Evolutionary conservation across 768 basidiomycete species (phyloP), one percentile per base, ranked within the genome.

Genomic region (Lyophyllum decastes): DNA sequence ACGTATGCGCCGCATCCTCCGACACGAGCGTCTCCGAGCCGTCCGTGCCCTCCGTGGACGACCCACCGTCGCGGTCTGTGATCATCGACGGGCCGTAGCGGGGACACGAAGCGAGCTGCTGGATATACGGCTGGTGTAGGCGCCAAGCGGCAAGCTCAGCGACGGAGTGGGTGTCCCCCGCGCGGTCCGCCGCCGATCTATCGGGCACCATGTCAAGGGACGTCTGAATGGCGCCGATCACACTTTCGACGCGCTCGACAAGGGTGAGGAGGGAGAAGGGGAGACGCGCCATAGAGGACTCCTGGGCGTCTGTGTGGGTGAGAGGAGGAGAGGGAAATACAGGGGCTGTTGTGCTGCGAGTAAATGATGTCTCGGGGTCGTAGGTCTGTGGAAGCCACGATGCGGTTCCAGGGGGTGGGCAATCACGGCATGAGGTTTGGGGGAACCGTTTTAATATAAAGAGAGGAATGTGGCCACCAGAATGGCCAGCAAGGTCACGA

Each of bases 361-460:
- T 11, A 48, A n/a, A n/a, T n/a, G 35, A 6, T 30, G 30, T 51
- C 22, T 40, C 19, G n/a, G 17, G 40, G 40, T 41, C 2, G n/a
- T 10, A 41, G 16, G 16, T 7, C 17, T 41, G n/a, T n/a, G 44
- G 51, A 47, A 12, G 52, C 46, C 49, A 47, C 43, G 49, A 57
- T 54, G 55, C 22, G 49, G 48, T 41, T n/a, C n/a, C 22, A 25
- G 22, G 34, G 24, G 40, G 14, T 4, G 35, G 35, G 35, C 35
- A 3, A 7, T 38, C 35, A 17, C 11, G 45, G 45, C 56, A 57
- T 44, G 60, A 30, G 60, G 51, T 50, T 51, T 19, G 48, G 26
- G n/a, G 56, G 30, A 12, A n/a, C 50, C 41, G 44, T 58, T 38
- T 61, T 55, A 49, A 58, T 61, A 51, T 61, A 58, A 58, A 54